Evolutionary conservation across 2,329 filamentous ascomycete genomes (phyloP).

Genomic region (Ophiostoma novo-ulmi): DNA sequence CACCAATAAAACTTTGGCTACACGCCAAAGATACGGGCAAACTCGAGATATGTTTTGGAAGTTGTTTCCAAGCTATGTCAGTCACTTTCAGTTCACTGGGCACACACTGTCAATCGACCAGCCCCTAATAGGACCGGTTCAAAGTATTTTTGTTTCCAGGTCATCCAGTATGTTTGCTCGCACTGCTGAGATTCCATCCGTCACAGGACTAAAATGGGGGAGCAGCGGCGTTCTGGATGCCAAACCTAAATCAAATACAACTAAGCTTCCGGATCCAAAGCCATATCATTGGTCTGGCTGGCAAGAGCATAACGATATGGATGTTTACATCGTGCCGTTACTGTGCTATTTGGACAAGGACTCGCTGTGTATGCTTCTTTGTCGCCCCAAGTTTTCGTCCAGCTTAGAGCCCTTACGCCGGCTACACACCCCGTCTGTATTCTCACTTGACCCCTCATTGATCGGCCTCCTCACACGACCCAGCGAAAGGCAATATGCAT

Average conservation of each 20-base stretch:
- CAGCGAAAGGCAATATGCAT: background rate
- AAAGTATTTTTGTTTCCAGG: background rate
- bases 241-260: background rate
- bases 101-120: background rate
- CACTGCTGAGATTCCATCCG: background rate
- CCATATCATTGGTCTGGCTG: background rate
- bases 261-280: background rate
- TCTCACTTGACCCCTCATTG: background rate
- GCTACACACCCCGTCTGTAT: background rate
- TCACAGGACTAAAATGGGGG: background rate
- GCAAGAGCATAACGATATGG: background rate
- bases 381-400: background rate
- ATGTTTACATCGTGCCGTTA: constrained; percentile 2
- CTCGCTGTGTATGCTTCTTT: background rate
- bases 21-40: background rate
- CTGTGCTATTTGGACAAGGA: background rate
- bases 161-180: background rate
- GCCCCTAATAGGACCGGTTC: background rate
- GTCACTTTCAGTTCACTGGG: background rate
- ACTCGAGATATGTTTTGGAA: background rate
- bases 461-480: background rate
- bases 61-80: background rate
- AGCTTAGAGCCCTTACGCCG: background rate
- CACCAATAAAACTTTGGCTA: background rate
- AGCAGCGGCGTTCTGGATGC: background rate